Evolutionary conservation across 495 filamentous ascomycete species (phyloP), one percentile per base, ranked within the genome.

Genomic region (Monascus purpureus): DNA sequence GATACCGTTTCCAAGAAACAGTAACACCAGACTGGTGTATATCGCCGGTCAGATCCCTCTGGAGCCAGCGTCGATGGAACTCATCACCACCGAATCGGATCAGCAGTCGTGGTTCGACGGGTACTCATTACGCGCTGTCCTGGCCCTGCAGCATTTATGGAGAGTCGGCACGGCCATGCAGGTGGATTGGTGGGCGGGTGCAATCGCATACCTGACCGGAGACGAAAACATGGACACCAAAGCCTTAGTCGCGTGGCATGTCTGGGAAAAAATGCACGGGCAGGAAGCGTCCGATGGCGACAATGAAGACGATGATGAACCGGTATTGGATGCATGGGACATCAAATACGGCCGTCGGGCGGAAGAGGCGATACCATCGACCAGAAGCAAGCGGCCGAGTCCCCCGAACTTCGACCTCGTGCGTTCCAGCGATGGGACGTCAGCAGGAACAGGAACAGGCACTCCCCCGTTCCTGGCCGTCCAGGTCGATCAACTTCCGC

Each of bases 31-130:
- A 23, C 4, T 75, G 28, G 59, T 79, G 8, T 70, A 70, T 29
- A 64, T 94, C 8, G 87, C 92, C 1, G 90, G 90, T 0, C 88
- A 96, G 51, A 93, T 99, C 31, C 84, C 90, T 1, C 68, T 99
- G 2, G 59, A 88, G 2, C 90, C 90, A 0, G 69, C 76, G 9
- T 72, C 70, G 4, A 95, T 97, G 87, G 54, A 67, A n/a, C 39
- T 65, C 13, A 39, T 22, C 20, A 4, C 4, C 5, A 9, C 54
- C 6, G 35, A 38, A 1, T 28, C 36, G 13, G 20, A 32, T 4
- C 34, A 16, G 2, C 27, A 15, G 31, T 47, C 42, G 16, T 55
- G 41, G 47, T 45, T 53, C 8, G 35, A 45, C 6, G 44, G 36
- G 31, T 73, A 57, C 42, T 38, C 41, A 30, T 31, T 55, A 29